Evolutionary conservation across 352 stramenopile genomes (phyloP), one percentile per base, ranked within the genome.

Genomic region (Globisporangium iwayamae): DNA sequence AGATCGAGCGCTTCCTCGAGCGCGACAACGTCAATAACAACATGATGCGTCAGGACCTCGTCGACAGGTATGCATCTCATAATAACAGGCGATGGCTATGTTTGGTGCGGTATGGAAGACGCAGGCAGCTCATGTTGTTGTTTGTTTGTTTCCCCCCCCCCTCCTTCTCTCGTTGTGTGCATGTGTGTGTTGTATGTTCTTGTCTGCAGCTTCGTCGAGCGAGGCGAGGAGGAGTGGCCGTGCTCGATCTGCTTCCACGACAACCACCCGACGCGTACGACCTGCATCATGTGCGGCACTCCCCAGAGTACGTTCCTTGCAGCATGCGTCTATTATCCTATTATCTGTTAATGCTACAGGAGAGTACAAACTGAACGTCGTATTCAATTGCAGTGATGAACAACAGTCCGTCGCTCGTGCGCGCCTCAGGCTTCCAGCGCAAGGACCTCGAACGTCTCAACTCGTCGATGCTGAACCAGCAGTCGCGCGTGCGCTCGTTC

Each of bases 161-260:
- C 25, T 28, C 25, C 25, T 28, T 46, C 13, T 63, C 13, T 56
- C 3, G 41, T 8, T 62, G 16, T 30, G 32, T 59, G 52, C 16
- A 14, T 39, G 16, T 11, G 11, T 67, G 30, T 69, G 20, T 18
- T 18, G 30, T 30, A 20, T 54, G 18, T 36, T 36, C 32, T 13
- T 62, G 6, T 59, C 1, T 48, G 11, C 53, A 76, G 76, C 59
- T 94, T 94, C 60, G 65, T 94, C 6, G 77, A 89, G 67, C 84
- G 84, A 50, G 86, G 86, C 9, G 81, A 93, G 56, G 71, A 91
- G 56, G 84, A 91, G 55, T 94, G 86, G 86, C 83, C 84, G 22
- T 94, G 84, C 69, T 93, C 86, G 22, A 94, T 94, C 53, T 94
- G 86, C 66, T 94, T 92, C 72, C 86, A 94, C 70, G 83, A 92